Evolutionary conservation across 148 eudicot species (phyloP), one percentile per base, ranked within the genome.

Genomic region (Chenopodium formosanum): DNA sequence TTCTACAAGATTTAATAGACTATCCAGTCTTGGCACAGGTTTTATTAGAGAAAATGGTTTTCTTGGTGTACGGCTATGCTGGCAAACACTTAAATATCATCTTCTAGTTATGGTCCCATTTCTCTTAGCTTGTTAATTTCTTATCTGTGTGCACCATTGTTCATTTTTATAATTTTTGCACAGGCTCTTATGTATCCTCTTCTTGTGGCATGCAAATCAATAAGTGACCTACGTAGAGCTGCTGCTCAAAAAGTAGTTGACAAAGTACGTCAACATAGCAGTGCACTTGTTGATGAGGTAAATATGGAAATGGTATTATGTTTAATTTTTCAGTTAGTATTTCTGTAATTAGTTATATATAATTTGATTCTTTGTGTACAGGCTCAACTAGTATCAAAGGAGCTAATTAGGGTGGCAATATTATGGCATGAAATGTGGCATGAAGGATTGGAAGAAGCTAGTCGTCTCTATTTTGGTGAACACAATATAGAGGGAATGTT

Each of bases 121-220:
- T 27, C 29, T 12, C 37, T 53, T 19, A 5, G 16, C 76, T 40
- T 80, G 31, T 63, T 47, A 74, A 8, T 20, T 62, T 73, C 16
- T 70, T 48, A 23, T 20, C 67, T 65, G 40, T 37, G 44, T 50
- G 66, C 10, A 12, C 22, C 8, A 11, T 46, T 9, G 40, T 65
- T 77, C 27, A 27, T 8, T 19, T 60, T 27, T 67, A 12, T 23
- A 74, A 27, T 29, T 74, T 19, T 52, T 78, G 52, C n/a, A 62
- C 92, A 97, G 99, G 99, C 99, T 84, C 98, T 94, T 81, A 92
- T 97, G 97, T 97, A 97, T 86, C 99, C 99, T 64, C 98, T 97
- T 82, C 98, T 97, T 81, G 98, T 94, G 88, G 99, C 99, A 31
- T 97, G 99, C 87, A 97, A 94, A 86, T 94, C 99, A 66, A 91